Percentiles rank a stretch among this genome's conserved stretches.
Conservation (phyloP, 495 filamentous ascomycete genomes). For the Neurospora tetrasperma region DNA sequence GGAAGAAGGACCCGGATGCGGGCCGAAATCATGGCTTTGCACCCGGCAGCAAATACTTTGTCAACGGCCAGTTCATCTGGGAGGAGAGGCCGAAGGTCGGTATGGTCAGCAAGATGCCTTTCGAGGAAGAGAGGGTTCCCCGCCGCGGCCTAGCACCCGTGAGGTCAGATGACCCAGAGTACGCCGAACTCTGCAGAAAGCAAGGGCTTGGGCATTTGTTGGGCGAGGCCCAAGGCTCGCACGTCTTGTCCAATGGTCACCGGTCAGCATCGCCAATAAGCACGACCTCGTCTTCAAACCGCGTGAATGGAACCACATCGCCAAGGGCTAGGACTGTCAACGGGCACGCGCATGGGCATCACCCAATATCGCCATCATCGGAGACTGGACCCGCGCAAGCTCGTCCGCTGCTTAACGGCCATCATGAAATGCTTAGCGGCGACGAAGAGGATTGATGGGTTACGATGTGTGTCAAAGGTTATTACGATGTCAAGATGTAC, state of each 20-base stretch:
- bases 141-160: conserved; percentile 36
- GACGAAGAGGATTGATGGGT: background rate
- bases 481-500: background rate
- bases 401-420: conserved; percentile 21
- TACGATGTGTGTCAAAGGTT: background rate
- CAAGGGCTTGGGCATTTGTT: conserved; percentile 34
- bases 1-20: conserved; percentile 42
- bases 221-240: conserved; percentile 11
- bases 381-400: conserved; percentile 20
- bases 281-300: conserved; percentile 6
- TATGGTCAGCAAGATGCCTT: conserved; percentile 31
- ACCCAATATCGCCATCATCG: conserved; percentile 24
- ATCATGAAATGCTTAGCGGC: conserved; percentile 12
- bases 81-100: conserved; percentile 29
- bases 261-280: conserved; percentile 19
- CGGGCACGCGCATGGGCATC: conserved; percentile 10
- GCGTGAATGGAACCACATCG: background rate
- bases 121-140: conserved; percentile 35
- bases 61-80: conserved; percentile 34
- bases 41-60: conserved; percentile 36
- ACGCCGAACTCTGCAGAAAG: conserved; percentile 33
- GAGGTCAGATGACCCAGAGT: conserved; percentile 36
- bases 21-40: conserved; percentile 29
- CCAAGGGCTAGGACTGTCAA: conserved; percentile 7
- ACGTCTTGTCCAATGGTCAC: conserved; percentile 24